Base-by-base conservation (phyloP, 768 basidiomycete genomes). In the Leucocoprinus birnbaumii region DNA sequence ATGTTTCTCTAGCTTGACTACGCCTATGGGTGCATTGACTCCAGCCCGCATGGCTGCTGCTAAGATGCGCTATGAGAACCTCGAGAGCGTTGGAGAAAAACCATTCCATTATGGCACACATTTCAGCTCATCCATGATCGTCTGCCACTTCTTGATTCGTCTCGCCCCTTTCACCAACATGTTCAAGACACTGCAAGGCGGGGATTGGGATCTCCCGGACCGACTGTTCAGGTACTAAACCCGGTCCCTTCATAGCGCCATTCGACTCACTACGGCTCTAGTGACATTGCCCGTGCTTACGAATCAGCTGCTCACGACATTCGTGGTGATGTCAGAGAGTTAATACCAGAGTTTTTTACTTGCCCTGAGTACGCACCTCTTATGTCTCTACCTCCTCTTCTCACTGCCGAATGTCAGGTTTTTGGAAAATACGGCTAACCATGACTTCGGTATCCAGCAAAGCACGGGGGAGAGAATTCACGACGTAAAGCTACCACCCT, bases 91-190 rank as follows among this genome's bases (percentile, higher is more conserved):
- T 2, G 88, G 71, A 7, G 94, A 98, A 70, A 80, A 83, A 34
- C 94, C 94, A 0, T 96, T 96, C 69, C 90, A 93, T 64, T 94
- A 92, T 58, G 90, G 95, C 41, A 97, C 95, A 0, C 95, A 98
- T 66, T 98, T 94, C 64, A 92, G 90, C 65, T 95, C 93, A 9
- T 95, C 93, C 2, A 97, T 97, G 94, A 96, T 94, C 56, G 91
- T 94, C 43, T 95, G 93, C 72, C 94, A 96, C 61, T 97, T 90
- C 72, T 71, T 96, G 61, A 95, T 98, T 52, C 80, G 95, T 19
- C 72, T 95, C 62, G 84, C 87, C 13, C 95, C 95, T 0, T 98
- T 89, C 66, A 95, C 94, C 22, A 85, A 88, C 64, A 95, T 96
- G 87, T 98, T 95, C 78, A 92, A 94, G 71, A 92, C 90, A 2